These are phyloP conservation scores for Chlamydomonas eustigma DNA, from an alignment of 139 green algal genomes.

Conservation along the genomic window DNA sequence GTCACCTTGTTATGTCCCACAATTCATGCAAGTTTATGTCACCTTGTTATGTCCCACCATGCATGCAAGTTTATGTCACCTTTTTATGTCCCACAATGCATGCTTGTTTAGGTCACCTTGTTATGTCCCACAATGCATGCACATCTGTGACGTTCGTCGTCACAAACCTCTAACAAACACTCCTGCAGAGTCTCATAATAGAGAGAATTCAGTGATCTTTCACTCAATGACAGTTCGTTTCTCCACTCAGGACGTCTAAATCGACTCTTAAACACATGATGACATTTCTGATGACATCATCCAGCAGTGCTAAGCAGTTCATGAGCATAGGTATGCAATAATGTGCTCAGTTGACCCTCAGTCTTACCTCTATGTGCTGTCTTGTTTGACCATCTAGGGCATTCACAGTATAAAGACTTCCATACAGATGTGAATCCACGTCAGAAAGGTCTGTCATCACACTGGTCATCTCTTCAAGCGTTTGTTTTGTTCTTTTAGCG, in stretches of 20 bases:
- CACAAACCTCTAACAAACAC: conserved; percentile 38
- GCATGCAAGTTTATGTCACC: not conserved
- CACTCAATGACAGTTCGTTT: no score
- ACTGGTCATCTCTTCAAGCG: conserved; percentile 68
- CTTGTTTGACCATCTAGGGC: conserved; percentile 76
- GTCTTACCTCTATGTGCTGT: conserved; percentile 45
- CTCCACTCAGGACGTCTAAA: no score
- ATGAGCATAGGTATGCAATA: not conserved
- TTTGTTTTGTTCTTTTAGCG: conserved; percentile 68
- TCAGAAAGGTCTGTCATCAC: conserved; percentile 42
- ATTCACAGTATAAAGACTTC: conserved; percentile 67
- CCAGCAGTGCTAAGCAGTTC: no score
- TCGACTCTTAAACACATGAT: no score
- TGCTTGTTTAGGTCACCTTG: conserved; percentile 62
- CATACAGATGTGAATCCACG: conserved; percentile 59
- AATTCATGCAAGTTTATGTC: no score
- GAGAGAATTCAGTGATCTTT: no score
- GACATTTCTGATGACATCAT: no score
- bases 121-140: conserved; percentile 84
- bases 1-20: conserved; percentile 14
- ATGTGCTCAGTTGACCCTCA: not conserved
- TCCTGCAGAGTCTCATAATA: conserved; percentile 38
- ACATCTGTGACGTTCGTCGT: conserved; percentile 36
- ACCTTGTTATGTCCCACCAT: no score
- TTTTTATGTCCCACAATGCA: not conserved